These are phyloP conservation scores for Hypericum androsaemum DNA, from an alignment of 345 rosid genomes.

Conservation along the genomic window DNA sequence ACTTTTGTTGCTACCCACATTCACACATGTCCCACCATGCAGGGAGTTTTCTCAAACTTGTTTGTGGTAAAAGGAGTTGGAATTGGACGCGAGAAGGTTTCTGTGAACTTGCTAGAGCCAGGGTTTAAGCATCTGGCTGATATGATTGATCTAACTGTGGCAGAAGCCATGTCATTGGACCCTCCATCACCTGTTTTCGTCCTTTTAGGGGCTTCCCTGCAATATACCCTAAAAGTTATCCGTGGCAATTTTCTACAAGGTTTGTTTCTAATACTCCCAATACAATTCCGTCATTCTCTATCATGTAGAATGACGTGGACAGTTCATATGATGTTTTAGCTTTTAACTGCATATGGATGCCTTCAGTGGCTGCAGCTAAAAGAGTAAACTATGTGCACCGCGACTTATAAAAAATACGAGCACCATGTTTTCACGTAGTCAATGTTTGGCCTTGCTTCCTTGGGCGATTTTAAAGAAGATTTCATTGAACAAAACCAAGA, in stretches of 20 bases:
- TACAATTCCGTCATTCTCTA: no score
- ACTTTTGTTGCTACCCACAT: slow-evolving; percentile 8
- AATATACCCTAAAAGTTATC: slow-evolving; percentile 61
- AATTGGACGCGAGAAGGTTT: slow-evolving; percentile 83
- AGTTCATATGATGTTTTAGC: no score
- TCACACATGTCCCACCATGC: slow-evolving; percentile 22
- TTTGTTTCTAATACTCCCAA: slow-evolving; percentile 14
- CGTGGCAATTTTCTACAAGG: slow-evolving; percentile 80
- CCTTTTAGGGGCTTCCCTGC: slow-evolving; percentile 69
- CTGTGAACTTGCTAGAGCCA: slow-evolving; percentile 72
- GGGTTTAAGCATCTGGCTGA: slow-evolving; percentile 51
- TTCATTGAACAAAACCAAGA: no score
- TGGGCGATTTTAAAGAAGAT: no score
- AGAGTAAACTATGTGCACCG: no score
- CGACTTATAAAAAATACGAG: no score
- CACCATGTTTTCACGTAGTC: no score
- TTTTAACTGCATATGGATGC: no score
- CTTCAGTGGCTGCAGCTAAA: no score
- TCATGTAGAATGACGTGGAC: no score
- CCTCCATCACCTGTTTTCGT: slow-evolving; percentile 86
- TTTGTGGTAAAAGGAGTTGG: slow-evolving; percentile 70
- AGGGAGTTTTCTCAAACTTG: slow-evolving; percentile 85
- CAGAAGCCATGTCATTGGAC: slow-evolving; percentile 91
- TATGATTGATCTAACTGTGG: slow-evolving; percentile 72
- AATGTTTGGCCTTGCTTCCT: no score